A percentile compares a stretch with the other conserved stretches of the same genome.
Evolutionary conservation across 768 basidiomycete genomes (phyloP).

Genomic region (Crepidotus variabilis): DNA sequence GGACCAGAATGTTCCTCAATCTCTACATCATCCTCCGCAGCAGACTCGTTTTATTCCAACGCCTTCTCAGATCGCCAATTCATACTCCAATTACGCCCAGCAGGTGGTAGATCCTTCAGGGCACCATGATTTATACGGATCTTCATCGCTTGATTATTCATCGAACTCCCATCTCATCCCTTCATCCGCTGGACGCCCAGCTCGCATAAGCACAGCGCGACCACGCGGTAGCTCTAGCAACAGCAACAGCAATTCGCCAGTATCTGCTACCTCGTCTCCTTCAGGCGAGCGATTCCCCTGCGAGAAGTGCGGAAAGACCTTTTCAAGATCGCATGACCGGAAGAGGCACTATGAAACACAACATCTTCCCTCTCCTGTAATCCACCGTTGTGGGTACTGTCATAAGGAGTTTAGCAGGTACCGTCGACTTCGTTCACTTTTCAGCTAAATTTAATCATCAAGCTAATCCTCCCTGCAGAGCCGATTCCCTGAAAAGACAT

Average conservation of each 20-base stretch:
- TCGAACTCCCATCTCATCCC: slow-evolving; percentile 31
- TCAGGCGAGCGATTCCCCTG: slow-evolving; percentile 66
- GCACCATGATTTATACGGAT: slow-evolving; percentile 16
- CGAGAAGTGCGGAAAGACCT: slow-evolving; percentile 73
- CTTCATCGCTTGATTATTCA: slow-evolving; percentile 24
- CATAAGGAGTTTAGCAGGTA: slow-evolving; percentile 75
- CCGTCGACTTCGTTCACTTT: slow-evolving; percentile 15
- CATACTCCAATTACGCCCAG: slow-evolving; percentile 26
- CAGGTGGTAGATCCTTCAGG: slow-evolving; percentile 14
- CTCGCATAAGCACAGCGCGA: slow-evolving; percentile 38
- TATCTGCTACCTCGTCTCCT: slow-evolving; percentile 34
- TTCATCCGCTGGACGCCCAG: slow-evolving; percentile 34
- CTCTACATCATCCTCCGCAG: slow-evolving; percentile 15
- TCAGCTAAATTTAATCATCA: slow-evolving; percentile 7
- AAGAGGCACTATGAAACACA: slow-evolving; percentile 81
- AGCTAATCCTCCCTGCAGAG: slow-evolving; percentile 23
- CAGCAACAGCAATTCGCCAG: slow-evolving; percentile 25
- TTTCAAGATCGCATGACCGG: slow-evolving; percentile 77
- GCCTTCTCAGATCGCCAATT: slow-evolving; percentile 29
- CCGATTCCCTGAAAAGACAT: slow-evolving; percentile 79
- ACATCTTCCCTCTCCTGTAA: slow-evolving; percentile 58
- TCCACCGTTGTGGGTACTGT: slow-evolving; percentile 71
- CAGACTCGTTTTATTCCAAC: slow-evolving; percentile 28
- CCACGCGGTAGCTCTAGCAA: slow-evolving; percentile 33
- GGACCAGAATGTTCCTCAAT: slow-evolving; percentile 16